Conservation (phyloP, 2,329 filamentous ascomycete genomes). For the Fusarium haematococcum region DNA sequence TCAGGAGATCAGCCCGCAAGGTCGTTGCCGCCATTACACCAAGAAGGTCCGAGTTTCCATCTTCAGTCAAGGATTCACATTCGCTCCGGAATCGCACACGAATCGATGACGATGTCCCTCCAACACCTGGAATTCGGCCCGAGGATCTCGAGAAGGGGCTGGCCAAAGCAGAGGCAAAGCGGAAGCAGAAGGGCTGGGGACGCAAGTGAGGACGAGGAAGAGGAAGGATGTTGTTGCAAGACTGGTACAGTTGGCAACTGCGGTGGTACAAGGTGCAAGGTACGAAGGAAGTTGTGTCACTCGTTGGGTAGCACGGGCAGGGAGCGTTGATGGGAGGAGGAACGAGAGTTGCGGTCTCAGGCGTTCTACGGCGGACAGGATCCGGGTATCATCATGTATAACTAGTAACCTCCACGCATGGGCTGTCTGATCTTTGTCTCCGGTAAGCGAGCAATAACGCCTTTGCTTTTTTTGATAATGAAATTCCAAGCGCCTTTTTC, state of each 20-base stretch:
- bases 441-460: conserved; percentile 40
- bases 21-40: conserved; percentile 73
- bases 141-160: conserved; percentile 72
- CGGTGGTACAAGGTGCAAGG: background rate
- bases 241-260: background rate
- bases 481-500: conserved; percentile 39
- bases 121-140: conserved; percentile 65
- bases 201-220: conserved; percentile 20
- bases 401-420: conserved; percentile 43
- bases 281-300: background rate
- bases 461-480: conserved; percentile 39
- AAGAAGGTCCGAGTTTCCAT: conserved; percentile 70
- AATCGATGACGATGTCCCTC: conserved; percentile 66
- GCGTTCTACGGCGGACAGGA: conserved; percentile 42
- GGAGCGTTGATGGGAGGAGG: background rate
- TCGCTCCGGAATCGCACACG: conserved; percentile 55
- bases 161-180: conserved; percentile 52
- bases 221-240: background rate
- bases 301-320: background rate
- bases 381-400: conserved; percentile 48
- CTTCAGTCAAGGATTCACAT: conserved; percentile 61
- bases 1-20: conserved; percentile 75
- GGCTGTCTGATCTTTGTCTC: conserved; percentile 40
- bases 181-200: conserved; percentile 46
- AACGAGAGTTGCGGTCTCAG: conserved; percentile 16